Evolutionary conservation across 2,329 filamentous ascomycete species (phyloP).

Genomic region (Talaromyces sp.): DNA sequence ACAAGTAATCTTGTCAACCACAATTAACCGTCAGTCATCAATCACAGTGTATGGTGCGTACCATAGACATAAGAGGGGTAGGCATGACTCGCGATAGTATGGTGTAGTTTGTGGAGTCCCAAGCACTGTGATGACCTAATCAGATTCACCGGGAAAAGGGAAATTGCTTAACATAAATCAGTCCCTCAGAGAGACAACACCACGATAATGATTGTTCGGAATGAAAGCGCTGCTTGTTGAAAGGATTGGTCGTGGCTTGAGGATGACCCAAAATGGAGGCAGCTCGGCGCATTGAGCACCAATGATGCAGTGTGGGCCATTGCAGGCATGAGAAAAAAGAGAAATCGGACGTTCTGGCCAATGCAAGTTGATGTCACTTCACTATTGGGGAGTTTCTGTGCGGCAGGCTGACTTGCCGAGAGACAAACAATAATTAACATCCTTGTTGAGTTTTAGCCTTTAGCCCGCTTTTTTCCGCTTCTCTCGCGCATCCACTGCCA

Average conservation of each 20-base stretch:
- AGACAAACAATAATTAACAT: neutral
- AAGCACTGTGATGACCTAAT: neutral
- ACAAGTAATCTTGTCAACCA: neutral
- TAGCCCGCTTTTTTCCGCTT: constrained; percentile 8
- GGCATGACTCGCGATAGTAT: neutral
- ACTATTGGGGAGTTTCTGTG: neutral
- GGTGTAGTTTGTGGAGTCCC: neutral
- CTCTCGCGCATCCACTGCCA: no score
- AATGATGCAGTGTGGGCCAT: constrained; percentile 3
- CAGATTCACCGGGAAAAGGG: neutral
- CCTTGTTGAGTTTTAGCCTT: neutral
- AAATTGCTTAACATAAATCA: neutral
- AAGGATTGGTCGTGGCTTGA: neutral
- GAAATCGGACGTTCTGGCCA: constrained; percentile 13
- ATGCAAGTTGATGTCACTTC: constrained; percentile 15
- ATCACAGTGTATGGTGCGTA: neutral
- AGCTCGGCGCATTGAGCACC: neutral
- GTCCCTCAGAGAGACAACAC: neutral
- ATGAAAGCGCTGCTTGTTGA: neutral
- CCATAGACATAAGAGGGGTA: neutral
- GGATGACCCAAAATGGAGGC: neutral
- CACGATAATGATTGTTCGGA: neutral
- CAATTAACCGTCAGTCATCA: neutral
- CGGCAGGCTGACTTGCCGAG: constrained; percentile 5
- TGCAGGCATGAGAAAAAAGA: neutral